Base-by-base conservation (phyloP, 768 basidiomycete species). In the Tulasnella sp. region DNA sequence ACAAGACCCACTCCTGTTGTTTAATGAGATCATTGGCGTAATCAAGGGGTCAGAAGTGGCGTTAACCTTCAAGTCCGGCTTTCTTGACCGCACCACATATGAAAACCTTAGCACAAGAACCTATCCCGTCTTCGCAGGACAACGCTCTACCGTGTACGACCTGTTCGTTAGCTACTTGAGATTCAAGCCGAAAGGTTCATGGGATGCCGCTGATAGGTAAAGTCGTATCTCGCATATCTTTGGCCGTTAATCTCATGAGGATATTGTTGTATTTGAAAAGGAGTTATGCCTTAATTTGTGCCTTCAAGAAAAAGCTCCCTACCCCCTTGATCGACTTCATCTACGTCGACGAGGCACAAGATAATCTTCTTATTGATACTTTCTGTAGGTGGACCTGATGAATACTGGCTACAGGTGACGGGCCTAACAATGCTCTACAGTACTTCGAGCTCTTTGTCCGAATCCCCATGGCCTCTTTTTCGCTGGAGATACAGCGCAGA, bases 401-500 rank as follows among this genome's bases (percentile, higher is more conserved):
- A 39, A 2, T 31, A 5, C 52, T 14, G 37, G 11, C 38, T 29
- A 4, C 39, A 3, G 25, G 54, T 37, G 8, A 75, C 19, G 1
- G 15, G 11, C 31, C 22, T 67, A 19, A 75, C 67, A 22, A 37
- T 39, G 2, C 25, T 70, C 25, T n/a, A 29, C 25, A 92, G 91
- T 93, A 3, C 81, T 93, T 52, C 83, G 91, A 38, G 83, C 84
- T 0, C 80, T 93, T n/a, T 92, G 90, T 77, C 81, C 82, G 14
- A 92, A 92, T 79, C 86, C 87, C 0, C 83, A 91, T 71, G 91
- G 91, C 0, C 82, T 92, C 25, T 90, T 93, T 78, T 92, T 91
- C 90, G 91, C 91, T 1, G 92, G 92, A 0, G 92, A 93, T 79
- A 93, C 92, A 0, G 91, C 92, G 0, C 92, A 93, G 78, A 91